Conservation (phyloP, 2,329 filamentous ascomycete species). For the Onygena corvina region DNA sequence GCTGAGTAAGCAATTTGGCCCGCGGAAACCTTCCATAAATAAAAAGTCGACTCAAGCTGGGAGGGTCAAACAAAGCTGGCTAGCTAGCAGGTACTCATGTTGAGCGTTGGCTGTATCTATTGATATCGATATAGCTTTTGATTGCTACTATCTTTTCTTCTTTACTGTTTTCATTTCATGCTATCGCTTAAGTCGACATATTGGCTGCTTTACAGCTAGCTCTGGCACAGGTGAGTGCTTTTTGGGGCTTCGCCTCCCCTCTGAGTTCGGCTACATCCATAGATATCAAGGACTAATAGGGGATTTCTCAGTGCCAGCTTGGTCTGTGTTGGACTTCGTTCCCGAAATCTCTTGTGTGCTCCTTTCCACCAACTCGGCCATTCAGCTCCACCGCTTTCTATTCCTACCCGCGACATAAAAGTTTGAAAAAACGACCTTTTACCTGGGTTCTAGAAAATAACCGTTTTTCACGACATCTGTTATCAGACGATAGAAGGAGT, state of each 20-base stretch:
- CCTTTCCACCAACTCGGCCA: background rate
- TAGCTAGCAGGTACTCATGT: background rate
- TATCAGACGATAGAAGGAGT: background rate
- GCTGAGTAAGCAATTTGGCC: background rate
- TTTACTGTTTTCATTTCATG: background rate
- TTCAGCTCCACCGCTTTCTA: background rate
- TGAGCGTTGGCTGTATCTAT: too few relatives aligned
- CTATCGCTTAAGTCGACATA: background rate
- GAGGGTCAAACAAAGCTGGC: background rate
- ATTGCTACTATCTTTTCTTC: background rate
- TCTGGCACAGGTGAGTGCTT: conserved; percentile 6
- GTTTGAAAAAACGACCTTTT: background rate
- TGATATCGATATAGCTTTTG: background rate
- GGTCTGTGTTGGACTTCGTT: background rate
- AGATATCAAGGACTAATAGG: background rate
- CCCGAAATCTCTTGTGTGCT: background rate
- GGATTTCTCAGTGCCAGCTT: background rate
- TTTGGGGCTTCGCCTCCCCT: too few relatives aligned
- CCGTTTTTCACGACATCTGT: background rate
- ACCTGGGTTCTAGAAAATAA: conserved; percentile 4
- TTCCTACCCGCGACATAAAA: background rate
- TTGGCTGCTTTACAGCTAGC: conserved; percentile 3
- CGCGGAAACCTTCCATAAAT: background rate
- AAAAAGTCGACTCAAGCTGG: background rate
- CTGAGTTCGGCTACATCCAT: too few relatives aligned